These are phyloP conservation scores for Diaporthe vexans DNA, from an alignment of 2,329 filamentous ascomycete species.

Conservation along the genomic window DNA sequence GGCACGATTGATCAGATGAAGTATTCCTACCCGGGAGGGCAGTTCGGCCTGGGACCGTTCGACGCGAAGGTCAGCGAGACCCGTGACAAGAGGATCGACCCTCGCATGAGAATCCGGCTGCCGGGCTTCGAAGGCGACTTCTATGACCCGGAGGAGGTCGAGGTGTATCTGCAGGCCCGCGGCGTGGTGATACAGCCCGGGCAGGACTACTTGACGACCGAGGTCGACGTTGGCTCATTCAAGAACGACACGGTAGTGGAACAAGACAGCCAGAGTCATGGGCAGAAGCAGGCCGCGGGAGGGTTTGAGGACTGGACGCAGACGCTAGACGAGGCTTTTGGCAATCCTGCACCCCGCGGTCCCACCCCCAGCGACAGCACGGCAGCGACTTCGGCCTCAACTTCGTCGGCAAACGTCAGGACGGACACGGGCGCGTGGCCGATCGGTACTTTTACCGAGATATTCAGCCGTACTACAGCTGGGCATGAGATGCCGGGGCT, in stretches of 20 bases:
- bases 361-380: neutral
- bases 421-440: neutral
- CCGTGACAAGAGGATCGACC: conserved; percentile 59
- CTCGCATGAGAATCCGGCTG: conserved; percentile 65
- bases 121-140: conserved; percentile 80
- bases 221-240: conserved; percentile 64
- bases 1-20: conserved; percentile 49
- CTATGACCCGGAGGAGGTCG: conserved; percentile 82
- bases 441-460: neutral
- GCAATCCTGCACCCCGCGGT: neutral
- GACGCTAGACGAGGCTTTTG: conserved; percentile 20
- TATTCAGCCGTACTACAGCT: neutral
- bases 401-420: neutral
- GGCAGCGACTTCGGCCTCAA: neutral
- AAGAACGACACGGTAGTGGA: conserved; percentile 40
- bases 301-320: conserved; percentile 22
- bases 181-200: conserved; percentile 74
- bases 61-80: conserved; percentile 54
- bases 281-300: neutral
- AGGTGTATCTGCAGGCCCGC: conserved; percentile 76
- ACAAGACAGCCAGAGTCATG: neutral
- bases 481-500: neutral
- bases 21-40: conserved; percentile 47
- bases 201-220: conserved; percentile 71
- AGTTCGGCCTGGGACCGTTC: conserved; percentile 65